Base-by-base conservation (phyloP, 2,329 filamentous ascomycete genomes). In the Waltergamsia citrina region DNA sequence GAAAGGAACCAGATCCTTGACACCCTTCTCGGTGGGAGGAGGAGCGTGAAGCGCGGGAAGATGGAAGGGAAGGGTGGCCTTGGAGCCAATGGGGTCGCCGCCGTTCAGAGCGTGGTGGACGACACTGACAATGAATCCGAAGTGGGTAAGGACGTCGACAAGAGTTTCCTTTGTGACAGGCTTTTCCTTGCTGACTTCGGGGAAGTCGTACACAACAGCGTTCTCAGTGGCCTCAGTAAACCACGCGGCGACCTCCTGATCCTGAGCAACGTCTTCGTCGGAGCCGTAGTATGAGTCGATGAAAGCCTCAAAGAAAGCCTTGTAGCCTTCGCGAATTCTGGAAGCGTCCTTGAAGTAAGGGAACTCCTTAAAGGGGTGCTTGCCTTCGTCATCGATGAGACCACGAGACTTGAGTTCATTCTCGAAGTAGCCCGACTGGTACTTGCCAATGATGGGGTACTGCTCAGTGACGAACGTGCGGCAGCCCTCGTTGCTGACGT, bases 181-280 rank as follows among this genome's bases (percentile, higher is more conserved):
- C n/a, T 34, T 39, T 3, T 45, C 44, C 1, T 37, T 20, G 19
- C 43, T 39, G 6, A 43, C 33, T 8, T 45, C 38, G n/a, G 60
- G 63, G 46, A 69, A 65, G 44, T 67, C 60, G 20, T 59, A 44
- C 1, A 53, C 53, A 35, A 52, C 32, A 1, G 62, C 63, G 2
- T 42, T 38, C 3, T 46, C 49, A 32, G 48, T 54, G 17, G 57
- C 59, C 48, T 69, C 64, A 2, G 33, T 29, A 19, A 63, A 51
- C 64, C 64, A 69, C n/a, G 49, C 49, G 35, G 62, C 56, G 2
- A 69, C 43, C 38, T 69, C 65, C 1, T 29, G 16, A 41, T 70
- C 66, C 4, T 36, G 33, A 2, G 35, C 33, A 8, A 69, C 40
- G 6, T 45, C 47, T 2, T 34, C 32, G 30, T 59, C 49, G 19